Conservation (phyloP, 2,329 filamentous ascomycete species). For the Annulohypoxylon truncatum region DNA sequence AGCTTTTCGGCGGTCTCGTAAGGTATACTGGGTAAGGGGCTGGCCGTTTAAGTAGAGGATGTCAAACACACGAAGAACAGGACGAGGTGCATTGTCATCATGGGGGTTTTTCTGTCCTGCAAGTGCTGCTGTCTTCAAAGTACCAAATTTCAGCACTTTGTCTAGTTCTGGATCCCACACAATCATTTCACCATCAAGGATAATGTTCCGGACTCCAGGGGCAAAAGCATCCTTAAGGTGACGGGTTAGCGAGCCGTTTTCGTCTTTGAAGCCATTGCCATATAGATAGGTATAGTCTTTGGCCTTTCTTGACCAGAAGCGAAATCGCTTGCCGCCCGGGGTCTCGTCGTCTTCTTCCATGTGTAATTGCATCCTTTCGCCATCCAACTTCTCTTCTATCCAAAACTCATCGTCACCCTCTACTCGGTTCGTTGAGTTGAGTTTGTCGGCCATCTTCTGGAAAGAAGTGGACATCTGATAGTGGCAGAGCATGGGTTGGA, state of each 20-base stretch:
- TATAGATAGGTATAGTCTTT: slow-evolving; percentile 98
- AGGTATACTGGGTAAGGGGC: slow-evolving; percentile 81
- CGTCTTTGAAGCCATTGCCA: slow-evolving; percentile 78
- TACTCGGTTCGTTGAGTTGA: slow-evolving; percentile 64
- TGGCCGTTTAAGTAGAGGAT: slow-evolving; percentile 88
- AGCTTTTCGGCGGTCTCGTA: slow-evolving; percentile 82
- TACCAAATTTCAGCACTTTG: slow-evolving; percentile 89
- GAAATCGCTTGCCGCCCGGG: slow-evolving; percentile 78
- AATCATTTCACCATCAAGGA: slow-evolving; percentile 98
- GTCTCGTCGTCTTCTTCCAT: slow-evolving; percentile 78
- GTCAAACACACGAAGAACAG: slow-evolving; percentile 89
- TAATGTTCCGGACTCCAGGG: slow-evolving; percentile 82
- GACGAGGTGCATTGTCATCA: slow-evolving; percentile 72
- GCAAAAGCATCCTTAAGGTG: slow-evolving; percentile 83
- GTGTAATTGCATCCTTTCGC: slow-evolving; percentile 96
- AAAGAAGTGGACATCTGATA: slow-evolving; percentile 86
- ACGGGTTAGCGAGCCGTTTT: slow-evolving; percentile 80
- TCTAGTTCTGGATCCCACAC: slow-evolving; percentile 93
- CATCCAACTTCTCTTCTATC: slow-evolving; percentile 98
- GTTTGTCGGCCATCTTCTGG: slow-evolving; percentile 78
- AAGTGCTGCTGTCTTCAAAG: slow-evolving; percentile 89
- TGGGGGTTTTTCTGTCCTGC: slow-evolving; percentile 81
- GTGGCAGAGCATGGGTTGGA: slow-evolving; percentile 93
- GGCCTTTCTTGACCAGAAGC: slow-evolving; percentile 94
- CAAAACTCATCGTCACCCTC: slow-evolving; percentile 84